Evolutionary conservation across 2,329 filamentous ascomycete species (phyloP), one percentile per base, ranked within the genome.

Genomic region (Xylaria arbuscula): DNA sequence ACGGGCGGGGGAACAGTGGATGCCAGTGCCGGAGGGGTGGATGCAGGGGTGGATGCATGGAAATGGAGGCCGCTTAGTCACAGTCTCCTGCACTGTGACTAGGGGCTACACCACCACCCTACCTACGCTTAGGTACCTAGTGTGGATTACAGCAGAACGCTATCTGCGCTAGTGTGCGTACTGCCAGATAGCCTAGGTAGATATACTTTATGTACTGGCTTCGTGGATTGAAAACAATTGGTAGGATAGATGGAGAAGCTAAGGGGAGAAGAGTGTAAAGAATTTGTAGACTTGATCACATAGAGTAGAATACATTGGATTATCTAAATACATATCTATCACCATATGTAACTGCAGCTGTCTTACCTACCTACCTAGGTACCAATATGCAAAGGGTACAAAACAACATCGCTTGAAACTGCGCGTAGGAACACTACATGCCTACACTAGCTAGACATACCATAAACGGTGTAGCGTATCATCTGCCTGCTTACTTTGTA

Each of bases 1-100:
- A 62, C 67, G 70, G 67, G 67, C 66, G 66, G 71, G 74, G 74
- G 61, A 54, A 54, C 62, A 67, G 68, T 70, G 68, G 65, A 58
- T 62, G 63, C 64, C 63, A 67, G 62, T 69, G 66, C 68, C 65
- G 66, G 69, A 67, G 62, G 62, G 53, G 65, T 64, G 66, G 62
- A 42, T 64, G 68, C 59, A 47, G 67, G 64, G 62, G 61, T 66
- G 63, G 28, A 61, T 71, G 69, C 61, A 67, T 65, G 42, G 19
- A 53, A 59, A 69, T 40, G 69, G 69, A 59, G 66, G 59, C 24
- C 32, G 57, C n/a, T 8, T 34, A 36, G 51, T 19, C 51, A 36
- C 51, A 10, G 54, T 63, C 1, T 13, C 0, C 1, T 2, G 51
- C 42, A 67, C 63, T 53, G 64, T 67, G 45, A 8, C 36, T 38